These are phyloP conservation scores for Penicillium paneum DNA, from an alignment of 2,329 filamentous ascomycete genomes.

Conservation along the genomic window DNA sequence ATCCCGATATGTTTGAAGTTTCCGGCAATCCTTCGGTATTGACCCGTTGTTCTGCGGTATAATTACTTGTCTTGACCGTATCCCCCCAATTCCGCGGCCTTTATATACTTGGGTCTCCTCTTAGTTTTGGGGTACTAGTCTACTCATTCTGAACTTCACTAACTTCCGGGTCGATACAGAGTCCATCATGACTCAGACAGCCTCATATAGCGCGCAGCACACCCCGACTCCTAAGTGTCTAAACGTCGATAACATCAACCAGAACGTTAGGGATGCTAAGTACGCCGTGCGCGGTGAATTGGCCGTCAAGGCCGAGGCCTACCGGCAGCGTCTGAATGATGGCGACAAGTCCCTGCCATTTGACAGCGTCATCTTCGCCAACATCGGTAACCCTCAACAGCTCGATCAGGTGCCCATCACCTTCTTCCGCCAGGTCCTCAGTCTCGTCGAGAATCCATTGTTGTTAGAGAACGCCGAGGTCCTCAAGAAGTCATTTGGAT, in stretches of 20 bases:
- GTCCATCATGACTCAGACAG: constrained; percentile 29
- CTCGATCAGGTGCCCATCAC: constrained; percentile 98
- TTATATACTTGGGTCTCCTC: background rate
- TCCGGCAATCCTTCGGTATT: background rate
- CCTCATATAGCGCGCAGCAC: constrained; percentile 31
- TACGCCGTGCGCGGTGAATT: constrained; percentile 97
- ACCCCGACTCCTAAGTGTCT: constrained; percentile 50
- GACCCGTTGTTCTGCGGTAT: background rate
- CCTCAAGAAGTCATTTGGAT: constrained; percentile 72
- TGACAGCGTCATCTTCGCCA: constrained; percentile 87
- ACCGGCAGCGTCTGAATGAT: constrained; percentile 67
- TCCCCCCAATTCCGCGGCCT: background rate
- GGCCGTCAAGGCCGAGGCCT: constrained; percentile 88
- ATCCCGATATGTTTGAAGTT: background rate
- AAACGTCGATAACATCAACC: constrained; percentile 86
- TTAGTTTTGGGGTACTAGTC: background rate
- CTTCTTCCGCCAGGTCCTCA: constrained; percentile 96
- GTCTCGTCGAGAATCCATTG: constrained; percentile 82
- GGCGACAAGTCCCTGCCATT: constrained; percentile 67
- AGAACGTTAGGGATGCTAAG: constrained; percentile 77
- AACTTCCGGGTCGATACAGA: constrained; percentile 22
- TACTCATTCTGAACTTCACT: constrained; percentile 8
- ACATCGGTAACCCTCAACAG: constrained; percentile 98
- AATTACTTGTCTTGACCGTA: background rate
- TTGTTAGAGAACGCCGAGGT: constrained; percentile 79